Conservation (phyloP, 495 filamentous ascomycete genomes). For the Tuber umbilicatum region DNA sequence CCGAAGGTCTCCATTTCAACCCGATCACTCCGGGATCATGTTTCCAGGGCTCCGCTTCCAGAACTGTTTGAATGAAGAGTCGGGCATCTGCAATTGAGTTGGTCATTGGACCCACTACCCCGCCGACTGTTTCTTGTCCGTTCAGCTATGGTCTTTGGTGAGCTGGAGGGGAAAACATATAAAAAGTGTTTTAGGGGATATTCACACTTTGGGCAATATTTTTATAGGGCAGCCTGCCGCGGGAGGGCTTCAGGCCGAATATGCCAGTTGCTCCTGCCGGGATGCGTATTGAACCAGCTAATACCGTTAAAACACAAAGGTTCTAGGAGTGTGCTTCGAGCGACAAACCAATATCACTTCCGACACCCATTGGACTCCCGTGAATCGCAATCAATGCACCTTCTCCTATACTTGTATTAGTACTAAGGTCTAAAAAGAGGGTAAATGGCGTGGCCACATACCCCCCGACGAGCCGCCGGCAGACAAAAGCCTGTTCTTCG, state of each 20-base stretch:
- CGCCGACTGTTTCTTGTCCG: neutral
- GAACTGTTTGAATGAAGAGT: neutral
- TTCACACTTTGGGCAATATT: neutral
- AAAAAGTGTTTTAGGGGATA: neutral
- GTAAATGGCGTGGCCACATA: neutral
- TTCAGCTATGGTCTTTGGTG: neutral
- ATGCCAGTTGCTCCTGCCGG: neutral
- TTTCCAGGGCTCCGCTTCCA: neutral
- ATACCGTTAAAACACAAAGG: neutral
- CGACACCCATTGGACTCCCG: neutral
- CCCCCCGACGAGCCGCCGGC: neutral
- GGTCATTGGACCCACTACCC: neutral
- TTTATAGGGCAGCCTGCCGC: neutral
- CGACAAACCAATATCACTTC: neutral
- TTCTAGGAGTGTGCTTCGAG: neutral
- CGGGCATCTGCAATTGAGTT: neutral
- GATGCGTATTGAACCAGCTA: neutral
- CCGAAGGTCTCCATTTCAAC: neutral
- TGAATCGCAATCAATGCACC: neutral
- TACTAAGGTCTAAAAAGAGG: neutral
- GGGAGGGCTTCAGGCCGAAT: neutral
- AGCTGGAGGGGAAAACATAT: neutral
- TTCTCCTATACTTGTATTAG: neutral
- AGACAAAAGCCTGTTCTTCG: neutral
- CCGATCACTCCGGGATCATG: neutral